A percentile compares a stretch with the other conserved stretches of the same genome.
Conservation (phyloP, 1,284 basidiomycete species). For the Leccinum holopus region DNA sequence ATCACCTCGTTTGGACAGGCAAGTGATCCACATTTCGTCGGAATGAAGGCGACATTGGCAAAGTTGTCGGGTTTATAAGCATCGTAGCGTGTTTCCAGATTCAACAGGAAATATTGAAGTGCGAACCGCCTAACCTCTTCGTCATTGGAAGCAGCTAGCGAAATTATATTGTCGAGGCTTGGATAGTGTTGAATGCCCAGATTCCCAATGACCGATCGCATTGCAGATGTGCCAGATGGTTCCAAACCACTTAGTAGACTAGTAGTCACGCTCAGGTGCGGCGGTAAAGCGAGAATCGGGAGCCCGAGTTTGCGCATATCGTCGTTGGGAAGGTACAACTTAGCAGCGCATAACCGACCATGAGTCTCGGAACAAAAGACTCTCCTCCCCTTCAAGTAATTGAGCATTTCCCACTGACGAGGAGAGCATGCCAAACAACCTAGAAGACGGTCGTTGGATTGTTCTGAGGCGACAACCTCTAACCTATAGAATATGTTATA, state of each 20-base stretch:
- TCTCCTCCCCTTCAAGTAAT: slow-evolving; percentile 7
- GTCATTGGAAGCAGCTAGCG: slow-evolving; percentile 15
- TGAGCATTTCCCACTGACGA: not conserved
- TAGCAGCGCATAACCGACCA: slow-evolving; percentile 3
- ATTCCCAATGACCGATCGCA: not conserved
- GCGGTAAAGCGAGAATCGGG: slow-evolving; percentile 19
- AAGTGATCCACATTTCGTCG: slow-evolving; percentile 12
- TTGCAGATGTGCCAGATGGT: not conserved
- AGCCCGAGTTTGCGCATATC: slow-evolving; percentile 17
- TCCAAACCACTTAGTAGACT: not conserved
- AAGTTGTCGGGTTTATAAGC: slow-evolving; percentile 21
- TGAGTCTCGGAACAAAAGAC: slow-evolving; percentile 17
- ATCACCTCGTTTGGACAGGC: slow-evolving; percentile 15
- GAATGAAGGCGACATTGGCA: slow-evolving; percentile 18
- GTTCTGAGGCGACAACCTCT: slow-evolving; percentile 13
- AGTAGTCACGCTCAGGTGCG: not conserved
- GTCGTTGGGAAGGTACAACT: slow-evolving; percentile 18
- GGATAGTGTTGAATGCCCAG: slow-evolving; percentile 23
- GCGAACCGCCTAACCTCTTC: slow-evolving; percentile 10
- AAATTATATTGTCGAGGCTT: slow-evolving; percentile 18
- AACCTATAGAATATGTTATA: slow-evolving; percentile 14
- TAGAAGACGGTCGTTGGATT: slow-evolving; percentile 17
- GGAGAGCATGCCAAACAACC: not conserved
- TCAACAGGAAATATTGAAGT: slow-evolving; percentile 17
- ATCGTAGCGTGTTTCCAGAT: slow-evolving; percentile 20